Percentiles rank a stretch among this genome's conserved stretches.
These are phyloP conservation scores for Solanum corneliomulleri DNA, from an alignment of 257 asterid genomes.

Conservation along the genomic window DNA sequence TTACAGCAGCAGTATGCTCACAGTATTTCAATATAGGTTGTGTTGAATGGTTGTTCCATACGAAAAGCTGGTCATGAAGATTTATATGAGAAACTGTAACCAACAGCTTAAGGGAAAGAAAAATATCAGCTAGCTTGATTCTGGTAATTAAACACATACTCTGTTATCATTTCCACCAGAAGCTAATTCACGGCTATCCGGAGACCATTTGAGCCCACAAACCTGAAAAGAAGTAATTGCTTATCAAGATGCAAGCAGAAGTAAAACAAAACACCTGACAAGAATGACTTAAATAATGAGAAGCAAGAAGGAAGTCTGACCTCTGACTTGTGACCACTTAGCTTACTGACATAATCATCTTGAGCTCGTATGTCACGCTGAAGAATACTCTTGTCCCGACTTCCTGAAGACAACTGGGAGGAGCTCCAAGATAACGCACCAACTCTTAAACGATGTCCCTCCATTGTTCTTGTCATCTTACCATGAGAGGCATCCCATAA, in stretches of 20 bases:
- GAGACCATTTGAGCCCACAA: constrained; percentile 98
- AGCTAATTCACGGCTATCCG: constrained; percentile 85
- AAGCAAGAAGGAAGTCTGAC: constrained; percentile 24
- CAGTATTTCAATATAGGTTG: constrained; percentile 75
- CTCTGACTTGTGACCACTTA: constrained; percentile 92
- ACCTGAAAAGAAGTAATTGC: constrained; percentile 30
- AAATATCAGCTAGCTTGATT: background rate
- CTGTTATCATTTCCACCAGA: constrained; percentile 95
- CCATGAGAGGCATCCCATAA: constrained; percentile 91
- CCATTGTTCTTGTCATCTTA: constrained; percentile 82
- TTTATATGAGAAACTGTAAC: background rate
- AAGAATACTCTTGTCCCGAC: constrained; percentile 86
- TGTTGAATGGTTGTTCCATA: constrained; percentile 87
- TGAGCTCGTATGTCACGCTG: constrained; percentile 77
- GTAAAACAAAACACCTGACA: background rate
- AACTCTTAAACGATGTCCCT: constrained; percentile 77
- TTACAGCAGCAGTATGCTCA: constrained; percentile 97
- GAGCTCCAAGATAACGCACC: constrained; percentile 96
- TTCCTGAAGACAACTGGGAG: constrained; percentile 70
- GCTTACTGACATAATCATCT: constrained; percentile 67
- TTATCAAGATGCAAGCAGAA: background rate
- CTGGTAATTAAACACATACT: constrained; percentile 30
- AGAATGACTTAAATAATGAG: background rate
- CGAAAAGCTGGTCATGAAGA: constrained; percentile 43
- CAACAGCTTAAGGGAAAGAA: background rate